Conservation (phyloP, 306 rosid genomes). For the Fragaria nilgerrensis region DNA sequence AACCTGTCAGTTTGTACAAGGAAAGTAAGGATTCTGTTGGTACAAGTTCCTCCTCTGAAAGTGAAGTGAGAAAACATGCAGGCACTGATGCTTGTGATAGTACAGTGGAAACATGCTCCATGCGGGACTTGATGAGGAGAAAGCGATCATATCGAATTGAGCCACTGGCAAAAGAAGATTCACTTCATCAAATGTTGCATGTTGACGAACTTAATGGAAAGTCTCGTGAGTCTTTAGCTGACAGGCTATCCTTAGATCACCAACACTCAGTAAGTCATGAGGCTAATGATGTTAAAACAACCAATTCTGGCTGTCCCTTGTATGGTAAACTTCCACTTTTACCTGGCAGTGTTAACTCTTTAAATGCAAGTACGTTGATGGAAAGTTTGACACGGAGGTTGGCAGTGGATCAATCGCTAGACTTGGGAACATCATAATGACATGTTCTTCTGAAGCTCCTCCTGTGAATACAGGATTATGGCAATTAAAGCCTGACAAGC, state of each 20-base stretch:
- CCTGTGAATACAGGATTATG: conserved; percentile 8
- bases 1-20: conserved; percentile 20
- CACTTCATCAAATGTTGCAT: conserved; percentile 26
- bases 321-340: conserved; percentile 33
- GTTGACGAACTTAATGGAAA: conserved; percentile 18
- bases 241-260: conserved; percentile 22
- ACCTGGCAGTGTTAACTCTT: conserved; percentile 28
- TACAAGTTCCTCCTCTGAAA: conserved; percentile 29
- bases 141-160: conserved; percentile 55
- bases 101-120: conserved; percentile 46
- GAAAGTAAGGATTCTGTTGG: conserved; percentile 34
- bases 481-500: conserved; percentile 25
- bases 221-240: conserved; percentile 18
- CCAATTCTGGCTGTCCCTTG: conserved; percentile 32
- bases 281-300: conserved; percentile 26
- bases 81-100: conserved; percentile 27
- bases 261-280: conserved; percentile 29
- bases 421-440: conserved; percentile 13
- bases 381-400: conserved; percentile 25
- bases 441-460: conserved; percentile 30
- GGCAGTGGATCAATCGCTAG: conserved; percentile 16
- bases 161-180: conserved; percentile 38
- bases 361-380: conserved; percentile 27
- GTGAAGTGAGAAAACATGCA: conserved; percentile 27
- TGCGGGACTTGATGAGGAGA: conserved; percentile 90